A percentile compares a stretch with the other conserved stretches of the same genome.
These are phyloP conservation scores for Monosporascus sp. DNA, from an alignment of 2,329 filamentous ascomycete species.

Conservation along the genomic window DNA sequence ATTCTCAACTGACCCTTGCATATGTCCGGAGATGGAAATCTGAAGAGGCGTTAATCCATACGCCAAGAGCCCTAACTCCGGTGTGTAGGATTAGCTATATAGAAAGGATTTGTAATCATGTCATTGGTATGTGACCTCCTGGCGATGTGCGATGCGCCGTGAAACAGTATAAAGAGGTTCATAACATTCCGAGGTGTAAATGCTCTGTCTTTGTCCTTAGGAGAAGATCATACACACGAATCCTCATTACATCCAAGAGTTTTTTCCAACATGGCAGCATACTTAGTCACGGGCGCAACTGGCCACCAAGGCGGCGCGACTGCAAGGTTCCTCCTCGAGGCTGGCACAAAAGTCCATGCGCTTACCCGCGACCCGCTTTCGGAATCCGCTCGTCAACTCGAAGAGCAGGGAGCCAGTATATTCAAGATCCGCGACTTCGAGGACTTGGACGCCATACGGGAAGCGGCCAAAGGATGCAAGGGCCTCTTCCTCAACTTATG, in stretches of 20 bases:
- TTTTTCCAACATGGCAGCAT: background rate
- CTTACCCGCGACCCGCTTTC: background rate
- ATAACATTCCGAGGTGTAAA: too few species aligned
- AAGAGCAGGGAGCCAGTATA: background rate
- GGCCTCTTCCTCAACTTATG: background rate
- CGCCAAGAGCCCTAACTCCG: too few species aligned
- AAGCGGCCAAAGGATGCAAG: background rate
- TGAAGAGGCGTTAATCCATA: too few species aligned
- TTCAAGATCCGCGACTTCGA: background rate
- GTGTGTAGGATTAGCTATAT: too few species aligned
- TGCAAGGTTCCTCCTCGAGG: background rate
- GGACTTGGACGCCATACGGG: background rate
- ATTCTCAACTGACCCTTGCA: too few species aligned
- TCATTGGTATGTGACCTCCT: too few species aligned
- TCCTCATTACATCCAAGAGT: background rate
- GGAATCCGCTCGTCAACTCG: background rate
- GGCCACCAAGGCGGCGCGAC: background rate
- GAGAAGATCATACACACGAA: background rate
- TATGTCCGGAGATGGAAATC: too few species aligned
- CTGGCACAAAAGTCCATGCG: background rate
- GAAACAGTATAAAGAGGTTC: too few species aligned
- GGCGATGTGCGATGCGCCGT: too few species aligned
- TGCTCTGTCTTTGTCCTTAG: too few species aligned
- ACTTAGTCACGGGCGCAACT: background rate
- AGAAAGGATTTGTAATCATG: too few species aligned